Base-by-base conservation (phyloP, 257 asterid genomes). In the Salvia miltiorrhiza region DNA sequence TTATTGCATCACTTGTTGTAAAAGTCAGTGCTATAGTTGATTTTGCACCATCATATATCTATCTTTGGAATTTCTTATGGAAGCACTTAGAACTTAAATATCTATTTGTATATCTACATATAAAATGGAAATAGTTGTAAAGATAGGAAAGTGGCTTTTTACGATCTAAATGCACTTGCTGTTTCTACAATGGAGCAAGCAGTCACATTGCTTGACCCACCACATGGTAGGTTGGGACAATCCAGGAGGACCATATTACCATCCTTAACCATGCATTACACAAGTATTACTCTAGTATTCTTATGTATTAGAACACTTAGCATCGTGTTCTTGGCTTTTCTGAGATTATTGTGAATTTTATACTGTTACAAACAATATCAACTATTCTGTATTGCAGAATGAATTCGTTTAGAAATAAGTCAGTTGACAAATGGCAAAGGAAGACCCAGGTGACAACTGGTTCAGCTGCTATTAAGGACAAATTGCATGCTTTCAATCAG, bases 361-460 rank as follows among this genome's bases (percentile, higher is more conserved):
- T 47, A 63, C 28, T 68, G 77, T 35, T 24, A 21, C 45, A 71
- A 49, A 53, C 48, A 35, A 24, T 41, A 40, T 45, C 54, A 45
- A 44, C 58, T 65, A 35, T 58, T 45, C 40, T 71, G 37, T 76
- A 33, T 71, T 79, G 86, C 73, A 94, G 99, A 74, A 81, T 89
- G 90, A 80, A 86, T 68, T 63, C 88, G 40, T 94, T 82, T 81
- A 87, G 96, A 85, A 83, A 94, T 74, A 87, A 87, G 73, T 84
- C 97, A 12, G 83, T 91, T 69, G 97, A 94, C 84, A 91, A 87
- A 83, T 94, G 99, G 99, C 99, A 94, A 65, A 81, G 97, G 69
- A 94, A 91, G 86, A 81, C 97, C 73, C 96, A 90, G 72, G 93
- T 94, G 76, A 87, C 97, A 32, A 87, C 95, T 62, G 99, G 97